Evolutionary conservation across 352 stramenopile genomes (phyloP), one percentile per base, ranked within the genome.

Genomic region (Phytophthora vignae): DNA sequence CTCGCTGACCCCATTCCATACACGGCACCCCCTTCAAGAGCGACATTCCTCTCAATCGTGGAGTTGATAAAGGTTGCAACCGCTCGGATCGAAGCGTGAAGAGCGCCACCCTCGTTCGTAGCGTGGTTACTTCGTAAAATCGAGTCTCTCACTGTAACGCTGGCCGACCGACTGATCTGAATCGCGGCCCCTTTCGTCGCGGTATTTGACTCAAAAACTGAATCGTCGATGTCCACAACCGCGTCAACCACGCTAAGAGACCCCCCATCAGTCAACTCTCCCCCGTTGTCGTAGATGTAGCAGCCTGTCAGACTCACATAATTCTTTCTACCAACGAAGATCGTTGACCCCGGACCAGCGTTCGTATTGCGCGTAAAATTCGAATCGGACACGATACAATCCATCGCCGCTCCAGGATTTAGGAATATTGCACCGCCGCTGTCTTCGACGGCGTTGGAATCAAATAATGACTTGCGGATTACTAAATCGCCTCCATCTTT

Each of bases 321-420:
- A 53, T 89, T 89, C 44, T 88, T 91, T 33, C 82, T 82, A 3
- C 83, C 80, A 4, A 92, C 59, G 29, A 78, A 88, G 22, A 92
- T 82, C 0, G 75, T 71, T 1, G 82, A 90, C 7, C 85, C 83
- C 9, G 83, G 67, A 0, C 85, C 83, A 22, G 77, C 61, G 52
- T 94, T 94, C 0, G 25, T 70, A 49, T 88, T 92, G 8, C 56
- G 55, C 1, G 67, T 71, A 46, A 92, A 81, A 21, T 46, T 79
- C 7, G 81, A 78, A 33, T 71, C 25, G 0, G 25, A 65, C 4
- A 91, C 54, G 0, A 52, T 60, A 19, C 74, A 78, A 3, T 25
- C 40, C 2, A 86, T 60, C 0, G 56, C 61, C 0, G 72, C 74
- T 17, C 81, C 85, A 11, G 82, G 65, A 12, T 74, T 80, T 3